Evolutionary conservation across 257 asterid genomes (phyloP).

Genomic region (Primulina eburnea): DNA sequence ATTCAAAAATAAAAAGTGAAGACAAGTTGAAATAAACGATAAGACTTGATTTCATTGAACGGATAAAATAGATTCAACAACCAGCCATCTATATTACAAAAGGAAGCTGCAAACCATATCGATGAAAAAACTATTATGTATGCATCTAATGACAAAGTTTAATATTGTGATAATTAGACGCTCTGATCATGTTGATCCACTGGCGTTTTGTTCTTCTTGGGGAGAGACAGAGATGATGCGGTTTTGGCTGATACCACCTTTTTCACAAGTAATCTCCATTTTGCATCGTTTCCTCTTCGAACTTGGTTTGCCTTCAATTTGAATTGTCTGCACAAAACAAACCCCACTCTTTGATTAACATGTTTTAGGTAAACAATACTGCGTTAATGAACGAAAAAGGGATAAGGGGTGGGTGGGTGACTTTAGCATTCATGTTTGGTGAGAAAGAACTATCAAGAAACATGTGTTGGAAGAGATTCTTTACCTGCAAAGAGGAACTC

Average conservation of each 20-base stretch:
- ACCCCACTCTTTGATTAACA: not conserved
- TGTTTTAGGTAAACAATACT: not conserved
- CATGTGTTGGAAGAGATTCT: too few species aligned
- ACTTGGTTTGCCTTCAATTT: conserved; percentile 51
- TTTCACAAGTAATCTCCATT: conserved; percentile 65
- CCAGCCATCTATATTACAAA: not conserved
- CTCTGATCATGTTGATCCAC: conserved; percentile 33
- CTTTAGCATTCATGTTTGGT: not conserved
- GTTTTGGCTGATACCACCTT: conserved; percentile 67
- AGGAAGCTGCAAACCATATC: not conserved
- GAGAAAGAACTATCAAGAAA: not conserved
- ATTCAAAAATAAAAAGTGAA: too few species aligned
- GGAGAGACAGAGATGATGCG: conserved; percentile 55
- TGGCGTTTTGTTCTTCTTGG: conserved; percentile 39
- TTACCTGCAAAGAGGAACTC: conserved; percentile 93
- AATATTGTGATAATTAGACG: conserved; percentile 27
- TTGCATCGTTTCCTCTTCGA: conserved; percentile 38
- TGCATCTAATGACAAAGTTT: not conserved
- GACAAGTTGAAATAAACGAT: too few species aligned
- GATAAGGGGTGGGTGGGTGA: too few species aligned
- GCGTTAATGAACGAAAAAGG: too few species aligned
- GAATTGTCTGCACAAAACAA: conserved; percentile 54
- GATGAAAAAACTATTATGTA: too few species aligned
- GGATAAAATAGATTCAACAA: not conserved
- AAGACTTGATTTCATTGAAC: too few species aligned